Evolutionary conservation across 164 flowering plant species (phyloP).

Genomic region (Vitis amurensis): DNA sequence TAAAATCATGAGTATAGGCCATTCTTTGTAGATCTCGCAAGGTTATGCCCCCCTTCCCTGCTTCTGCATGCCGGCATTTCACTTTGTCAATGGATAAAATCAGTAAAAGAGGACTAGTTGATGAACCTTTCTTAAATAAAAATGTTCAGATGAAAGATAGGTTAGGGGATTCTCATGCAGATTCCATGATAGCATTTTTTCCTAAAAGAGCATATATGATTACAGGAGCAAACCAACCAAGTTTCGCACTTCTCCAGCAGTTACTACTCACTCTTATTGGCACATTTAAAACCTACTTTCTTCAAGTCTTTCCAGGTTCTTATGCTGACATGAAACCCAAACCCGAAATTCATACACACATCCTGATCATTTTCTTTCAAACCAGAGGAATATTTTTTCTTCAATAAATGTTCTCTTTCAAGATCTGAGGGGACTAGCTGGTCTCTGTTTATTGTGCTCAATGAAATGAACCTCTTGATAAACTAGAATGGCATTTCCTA

Average conservation of each 20-base stretch:
- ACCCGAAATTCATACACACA: not conserved
- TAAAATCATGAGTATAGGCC: constrained; percentile 74
- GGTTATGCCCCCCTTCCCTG: constrained; percentile 64
- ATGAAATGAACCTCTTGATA: too few species aligned
- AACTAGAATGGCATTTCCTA: too few species aligned
- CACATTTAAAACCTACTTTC: too few species aligned
- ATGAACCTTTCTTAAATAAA: too few species aligned
- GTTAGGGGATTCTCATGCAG: too few species aligned
- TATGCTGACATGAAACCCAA: not conserved
- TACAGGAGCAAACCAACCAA: too few species aligned
- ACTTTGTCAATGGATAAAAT: constrained; percentile 7
- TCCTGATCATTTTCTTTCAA: not conserved
- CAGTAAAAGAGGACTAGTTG: not conserved
- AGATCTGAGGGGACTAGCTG: not conserved
- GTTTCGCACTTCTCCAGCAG: too few species aligned
- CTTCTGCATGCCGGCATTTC: constrained; percentile 39
- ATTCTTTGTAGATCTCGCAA: constrained; percentile 57
- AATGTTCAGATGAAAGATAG: too few species aligned
- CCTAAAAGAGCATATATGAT: too few species aligned
- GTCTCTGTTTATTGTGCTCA: not conserved
- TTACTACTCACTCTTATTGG: too few species aligned
- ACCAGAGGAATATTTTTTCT: not conserved
- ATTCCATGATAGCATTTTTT: too few species aligned
- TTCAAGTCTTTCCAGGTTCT: too few species aligned
- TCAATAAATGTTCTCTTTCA: not conserved